Evolutionary conservation across 2,329 filamentous ascomycete species (phyloP).

Genomic region (Ustulina deusta): DNA sequence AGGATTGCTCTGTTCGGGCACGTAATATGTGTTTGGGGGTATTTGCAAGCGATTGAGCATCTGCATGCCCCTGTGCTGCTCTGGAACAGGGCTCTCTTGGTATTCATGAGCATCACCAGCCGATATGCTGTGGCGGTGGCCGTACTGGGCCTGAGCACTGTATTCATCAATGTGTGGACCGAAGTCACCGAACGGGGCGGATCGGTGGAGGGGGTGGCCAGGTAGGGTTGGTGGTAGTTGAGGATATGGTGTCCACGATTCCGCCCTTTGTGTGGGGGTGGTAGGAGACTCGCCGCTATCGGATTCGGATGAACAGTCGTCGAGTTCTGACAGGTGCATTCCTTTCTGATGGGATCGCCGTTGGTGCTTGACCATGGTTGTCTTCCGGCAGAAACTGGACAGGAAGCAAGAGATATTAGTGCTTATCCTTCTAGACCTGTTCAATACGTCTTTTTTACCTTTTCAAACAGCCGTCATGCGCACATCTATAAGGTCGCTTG

Average conservation of each 20-base stretch:
- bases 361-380: constrained; percentile 77
- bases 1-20: constrained; percentile 72
- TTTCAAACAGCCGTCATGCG: constrained; percentile 71
- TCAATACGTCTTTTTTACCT: constrained; percentile 56
- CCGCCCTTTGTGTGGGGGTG: constrained; percentile 66
- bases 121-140: constrained; percentile 62
- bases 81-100: constrained; percentile 57
- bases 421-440: constrained; percentile 38
- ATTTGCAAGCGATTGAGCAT: constrained; percentile 63
- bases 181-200: constrained; percentile 68
- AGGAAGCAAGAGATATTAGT: constrained; percentile 22
- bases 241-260: constrained; percentile 63
- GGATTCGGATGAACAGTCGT: constrained; percentile 68
- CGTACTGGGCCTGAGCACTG: constrained; percentile 58
- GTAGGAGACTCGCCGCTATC: constrained; percentile 69
- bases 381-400: constrained; percentile 76
- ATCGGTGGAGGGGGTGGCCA: constrained; percentile 60
- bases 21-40: constrained; percentile 64
- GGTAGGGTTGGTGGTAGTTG: constrained; percentile 55
- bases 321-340: constrained; percentile 66
- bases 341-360: constrained; percentile 71
- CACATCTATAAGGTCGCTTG: constrained; percentile 74
- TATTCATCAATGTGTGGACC: constrained; percentile 63
- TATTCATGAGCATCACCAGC: constrained; percentile 59
- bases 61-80: constrained; percentile 60